These are phyloP conservation scores for Echinosophora koreensis DNA, from an alignment of 306 rosid genomes.

Conservation along the genomic window DNA sequence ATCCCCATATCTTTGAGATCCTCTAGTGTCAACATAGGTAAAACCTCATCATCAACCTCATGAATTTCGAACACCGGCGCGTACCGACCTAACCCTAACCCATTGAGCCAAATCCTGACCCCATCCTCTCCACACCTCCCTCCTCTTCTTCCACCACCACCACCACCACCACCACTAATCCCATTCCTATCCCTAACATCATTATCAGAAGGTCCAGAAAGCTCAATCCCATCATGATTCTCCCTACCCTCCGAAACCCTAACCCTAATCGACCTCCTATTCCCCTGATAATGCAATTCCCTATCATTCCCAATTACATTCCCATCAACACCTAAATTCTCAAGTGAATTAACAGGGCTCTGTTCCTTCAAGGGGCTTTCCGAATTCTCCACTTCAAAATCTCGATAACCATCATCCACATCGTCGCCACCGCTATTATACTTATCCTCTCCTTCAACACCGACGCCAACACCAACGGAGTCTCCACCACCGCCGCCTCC, in stretches of 20 bases:
- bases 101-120: constrained; percentile 89
- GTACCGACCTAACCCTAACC: constrained; percentile 80
- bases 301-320: constrained; percentile 62
- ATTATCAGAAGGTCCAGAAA: constrained; percentile 74
- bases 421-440: constrained; percentile 67
- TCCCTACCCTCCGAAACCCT: constrained; percentile 71
- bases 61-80: constrained; percentile 88
- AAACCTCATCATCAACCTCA: constrained; percentile 90
- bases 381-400: constrained; percentile 73
- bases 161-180: constrained; percentile 25
- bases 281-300: constrained; percentile 60
- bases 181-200: constrained; percentile 66
- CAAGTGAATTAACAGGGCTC: constrained; percentile 66
- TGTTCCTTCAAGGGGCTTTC: constrained; percentile 75
- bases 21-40: constrained; percentile 68
- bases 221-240: constrained; percentile 69
- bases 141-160: constrained; percentile 53
- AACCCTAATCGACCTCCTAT: constrained; percentile 62
- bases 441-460: constrained; percentile 62
- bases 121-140: constrained; percentile 73
- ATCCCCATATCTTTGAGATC: constrained; percentile 96
- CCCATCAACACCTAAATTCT: constrained; percentile 72
- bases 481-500: constrained; percentile 60
- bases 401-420: constrained; percentile 65
- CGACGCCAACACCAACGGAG: neutral